Base-by-base conservation (phyloP, 2,329 filamentous ascomycete species). In the Colletotrichum theobromicola region DNA sequence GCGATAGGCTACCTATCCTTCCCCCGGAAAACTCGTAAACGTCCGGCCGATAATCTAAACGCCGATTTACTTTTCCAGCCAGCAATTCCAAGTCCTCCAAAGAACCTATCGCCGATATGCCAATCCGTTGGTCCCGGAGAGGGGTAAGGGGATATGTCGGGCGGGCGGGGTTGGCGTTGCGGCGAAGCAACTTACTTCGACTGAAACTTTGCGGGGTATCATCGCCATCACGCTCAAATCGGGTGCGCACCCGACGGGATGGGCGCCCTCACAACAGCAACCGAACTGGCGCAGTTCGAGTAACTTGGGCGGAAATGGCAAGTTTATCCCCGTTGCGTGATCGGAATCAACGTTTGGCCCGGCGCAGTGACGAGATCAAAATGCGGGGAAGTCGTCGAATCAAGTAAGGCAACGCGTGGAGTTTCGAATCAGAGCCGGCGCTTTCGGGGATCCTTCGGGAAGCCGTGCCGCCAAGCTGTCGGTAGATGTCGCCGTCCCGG, bases 371-470 rank as follows among this genome's bases (percentile, higher is more conserved):
- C 61, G 62, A 55, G 34, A 34, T 72, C 35, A n/a, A 10, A 67
- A 35, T 72, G 72, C 72, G 72, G 72, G 72, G 72, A 72, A 72
- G 55, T n/a, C 61, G 16, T 70, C 61, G 62, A 67, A 62, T 71
- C 72, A 71, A 21, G 69, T 61, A 67, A 32, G 70, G 21, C 58
- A 70, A 35, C 34, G 32, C 61, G 24, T 60, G 50, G 16, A 26
- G 67, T 55, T 24, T 58, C 46, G 67, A 35, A n/a, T 62, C 53
- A 30, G 37, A 70, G 28, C 61, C 67, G 72, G 72, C 50, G 30
- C 71, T 15, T 74, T 74, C 67, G 67, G 72, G 67, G 67, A 71
- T 71, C 61, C 30, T 46, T 74, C 67, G 67, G 72, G 42, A 61
- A 74, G 18, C 55, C 42, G 61, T 42, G n/a, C 62, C 32, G 61